Base-by-base conservation (phyloP, 345 rosid genomes). In the Nephelium lappaceum region DNA sequence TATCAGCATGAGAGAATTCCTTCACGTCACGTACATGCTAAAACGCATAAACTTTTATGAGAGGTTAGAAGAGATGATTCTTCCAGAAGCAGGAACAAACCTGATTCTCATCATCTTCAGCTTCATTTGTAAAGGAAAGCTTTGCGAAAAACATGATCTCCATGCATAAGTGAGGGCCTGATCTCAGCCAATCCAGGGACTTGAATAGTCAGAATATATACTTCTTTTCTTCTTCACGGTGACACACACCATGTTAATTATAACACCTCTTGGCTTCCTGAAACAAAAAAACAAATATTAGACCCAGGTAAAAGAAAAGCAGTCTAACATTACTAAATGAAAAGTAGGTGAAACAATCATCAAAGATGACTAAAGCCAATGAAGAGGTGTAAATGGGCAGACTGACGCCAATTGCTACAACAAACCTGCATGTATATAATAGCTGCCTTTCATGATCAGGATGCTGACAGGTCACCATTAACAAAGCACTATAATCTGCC, bases 391-490 rank as follows among this genome's bases (percentile, higher is more conserved):
- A 31, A 31, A 31, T 31, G 36, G 36, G 36, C 36, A 31, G 23
- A 78, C 73, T 49, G 39, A 72, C 57, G 88, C 77, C 72, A 72
- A 39, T 61, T 63, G 36, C 36, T 31, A 3, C 36, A 31, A 31
- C 84, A n/a, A n/a, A n/a, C n/a, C n/a, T n/a, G n/a, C n/a, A n/a
- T n/a, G n/a, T n/a, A n/a, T n/a, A n/a, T n/a, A n/a, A n/a, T n/a
- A 23, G 57, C 74, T 97, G 98, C 75, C 98, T 85, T 51, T 93
- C 3, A n/a, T n/a, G n/a, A n/a, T n/a, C n/a, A n/a, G n/a, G n/a
- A n/a, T n/a, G n/a, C n/a, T n/a, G n/a, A n/a, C 36, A 55, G 99
- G 99, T 93, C 78, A 91, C 98, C 84, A 87, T 91, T 86, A 93
- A 83, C 86, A 97, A 83, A 76, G 93, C 93, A 73, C 98, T n/a